These are phyloP conservation scores for Gossypium bickii DNA, from an alignment of 345 rosid species.

Conservation along the genomic window DNA sequence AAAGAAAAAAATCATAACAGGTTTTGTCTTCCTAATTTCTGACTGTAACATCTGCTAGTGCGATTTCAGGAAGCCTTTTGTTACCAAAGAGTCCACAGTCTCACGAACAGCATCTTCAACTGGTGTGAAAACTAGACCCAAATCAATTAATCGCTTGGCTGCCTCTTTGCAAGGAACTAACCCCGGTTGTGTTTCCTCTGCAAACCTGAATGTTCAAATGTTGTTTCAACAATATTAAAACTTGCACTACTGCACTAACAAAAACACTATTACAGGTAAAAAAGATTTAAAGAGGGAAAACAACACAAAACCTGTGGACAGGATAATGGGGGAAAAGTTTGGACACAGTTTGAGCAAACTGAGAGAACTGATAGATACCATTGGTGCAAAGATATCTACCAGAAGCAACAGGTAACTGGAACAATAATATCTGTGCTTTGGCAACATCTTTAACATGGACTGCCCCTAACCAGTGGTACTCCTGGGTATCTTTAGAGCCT, in stretches of 20 bases:
- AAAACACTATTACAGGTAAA: not conserved
- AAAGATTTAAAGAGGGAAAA: not conserved
- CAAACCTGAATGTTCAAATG: constrained; percentile 31
- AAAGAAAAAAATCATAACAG: no score
- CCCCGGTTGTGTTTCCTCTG: constrained; percentile 62
- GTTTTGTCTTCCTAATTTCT: not conserved
- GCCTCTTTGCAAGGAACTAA: constrained; percentile 50
- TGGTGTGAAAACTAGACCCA: constrained; percentile 57
- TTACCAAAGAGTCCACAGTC: constrained; percentile 53
- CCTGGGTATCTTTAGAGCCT: constrained; percentile 62
- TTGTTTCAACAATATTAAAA: not conserved
- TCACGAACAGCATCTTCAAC: constrained; percentile 65
- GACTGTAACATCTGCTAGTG: not conserved
- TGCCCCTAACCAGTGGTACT: constrained; percentile 75
- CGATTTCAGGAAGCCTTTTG: constrained; percentile 45
- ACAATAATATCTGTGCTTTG: constrained; percentile 52
- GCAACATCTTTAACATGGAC: constrained; percentile 81
- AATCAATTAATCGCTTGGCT: constrained; percentile 62
- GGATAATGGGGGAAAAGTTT: constrained; percentile 62
- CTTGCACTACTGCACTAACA: not conserved
- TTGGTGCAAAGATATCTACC: constrained; percentile 78
- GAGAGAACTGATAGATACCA: constrained; percentile 69
- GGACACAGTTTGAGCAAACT: constrained; percentile 56
- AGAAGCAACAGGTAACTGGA: constrained; percentile 53
- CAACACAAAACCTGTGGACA: constrained; percentile 41